Evolutionary conservation across 2,329 filamentous ascomycete species (phyloP).

Genomic region (Sclerotinia borealis): DNA sequence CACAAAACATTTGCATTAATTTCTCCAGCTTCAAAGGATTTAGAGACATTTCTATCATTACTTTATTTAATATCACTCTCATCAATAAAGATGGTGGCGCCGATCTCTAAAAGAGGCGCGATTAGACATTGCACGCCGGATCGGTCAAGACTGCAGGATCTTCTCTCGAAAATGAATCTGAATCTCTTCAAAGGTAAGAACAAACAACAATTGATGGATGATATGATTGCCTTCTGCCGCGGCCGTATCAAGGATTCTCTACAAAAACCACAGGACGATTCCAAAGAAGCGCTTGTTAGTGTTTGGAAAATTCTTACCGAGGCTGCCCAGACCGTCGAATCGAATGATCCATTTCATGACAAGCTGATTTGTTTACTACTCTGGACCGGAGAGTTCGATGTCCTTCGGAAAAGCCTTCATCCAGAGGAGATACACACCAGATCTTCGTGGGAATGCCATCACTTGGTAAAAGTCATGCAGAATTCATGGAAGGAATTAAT

Average conservation of each 20-base stretch:
- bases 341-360: neutral
- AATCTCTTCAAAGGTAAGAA: neutral
- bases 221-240: neutral
- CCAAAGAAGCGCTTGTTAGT: neutral
- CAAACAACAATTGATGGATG: neutral
- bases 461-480: neutral
- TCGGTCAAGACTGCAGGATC: neutral
- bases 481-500: neutral
- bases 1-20: neutral
- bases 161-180: neutral
- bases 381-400: neutral
- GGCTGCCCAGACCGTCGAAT: neutral
- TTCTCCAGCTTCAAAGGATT: neutral
- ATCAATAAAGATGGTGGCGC: neutral
- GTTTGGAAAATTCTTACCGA: neutral
- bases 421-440: neutral
- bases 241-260: neutral
- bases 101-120: neutral
- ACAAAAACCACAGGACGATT: neutral
- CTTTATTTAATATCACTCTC: neutral
- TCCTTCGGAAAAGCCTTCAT: neutral
- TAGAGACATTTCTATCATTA: neutral
- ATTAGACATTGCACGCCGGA: neutral
- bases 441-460: neutral
- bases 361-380: neutral